Conservation (phyloP, 2,329 filamentous ascomycete genomes). For the Albophoma yamanashiensis region DNA sequence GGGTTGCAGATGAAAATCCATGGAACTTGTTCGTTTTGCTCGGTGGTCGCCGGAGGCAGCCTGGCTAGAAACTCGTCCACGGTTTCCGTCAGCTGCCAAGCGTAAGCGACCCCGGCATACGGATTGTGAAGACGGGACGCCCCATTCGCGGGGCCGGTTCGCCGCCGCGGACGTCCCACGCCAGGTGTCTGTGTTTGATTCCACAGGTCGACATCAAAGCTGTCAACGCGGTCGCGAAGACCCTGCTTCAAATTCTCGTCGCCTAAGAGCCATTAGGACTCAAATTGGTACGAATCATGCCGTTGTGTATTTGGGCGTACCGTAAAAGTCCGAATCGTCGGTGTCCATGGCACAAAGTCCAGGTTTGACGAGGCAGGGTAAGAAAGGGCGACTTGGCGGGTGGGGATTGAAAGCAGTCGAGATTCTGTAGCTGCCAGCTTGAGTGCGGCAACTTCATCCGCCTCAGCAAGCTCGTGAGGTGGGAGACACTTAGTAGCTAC, state of each 20-base stretch:
- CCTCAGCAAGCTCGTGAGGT: not conserved
- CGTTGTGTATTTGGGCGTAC: conserved; percentile 17
- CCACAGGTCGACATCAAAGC: conserved; percentile 41
- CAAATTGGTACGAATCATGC: not conserved
- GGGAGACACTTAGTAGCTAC: not conserved
- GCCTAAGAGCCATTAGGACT: conserved; percentile 29
- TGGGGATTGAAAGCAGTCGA: no score
- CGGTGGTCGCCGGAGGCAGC: conserved; percentile 55
- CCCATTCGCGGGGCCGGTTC: conserved; percentile 7
- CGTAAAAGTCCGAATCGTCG: conserved; percentile 47
- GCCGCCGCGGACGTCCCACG: conserved; percentile 15
- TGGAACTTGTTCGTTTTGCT: conserved; percentile 29
- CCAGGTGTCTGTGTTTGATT: conserved; percentile 12
- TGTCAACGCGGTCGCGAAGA: conserved; percentile 38
- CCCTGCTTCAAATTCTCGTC: conserved; percentile 35
- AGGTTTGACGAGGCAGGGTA: not conserved
- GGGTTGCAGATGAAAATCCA: conserved; percentile 73
- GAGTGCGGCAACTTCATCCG: not conserved
- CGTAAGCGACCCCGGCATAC: conserved; percentile 41
- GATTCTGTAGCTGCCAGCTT: not conserved
- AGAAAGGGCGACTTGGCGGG: not conserved
- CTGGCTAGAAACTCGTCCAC: conserved; percentile 55
- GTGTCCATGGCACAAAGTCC: conserved; percentile 22
- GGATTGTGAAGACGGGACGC: conserved; percentile 41
- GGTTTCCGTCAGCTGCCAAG: conserved; percentile 54